A percentile compares a stretch with the other conserved stretches of the same genome.
These are phyloP conservation scores for Leccinum boreale DNA, from an alignment of 768 basidiomycete species.

Conservation along the genomic window DNA sequence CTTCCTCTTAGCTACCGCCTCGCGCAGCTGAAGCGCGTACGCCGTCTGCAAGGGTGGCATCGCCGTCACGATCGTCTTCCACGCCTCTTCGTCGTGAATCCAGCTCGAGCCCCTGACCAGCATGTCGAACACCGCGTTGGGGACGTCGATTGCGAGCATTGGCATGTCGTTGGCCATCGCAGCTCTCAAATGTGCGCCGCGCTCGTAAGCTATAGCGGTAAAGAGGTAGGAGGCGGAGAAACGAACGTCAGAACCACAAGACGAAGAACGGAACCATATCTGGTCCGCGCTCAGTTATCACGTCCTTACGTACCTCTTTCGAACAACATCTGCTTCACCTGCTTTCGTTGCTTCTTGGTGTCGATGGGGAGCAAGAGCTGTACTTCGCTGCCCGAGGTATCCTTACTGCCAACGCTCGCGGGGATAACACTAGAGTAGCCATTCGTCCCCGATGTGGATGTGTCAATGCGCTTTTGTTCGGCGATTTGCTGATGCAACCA, in stretches of 20 bases:
- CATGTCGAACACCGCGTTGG: constrained; percentile 54
- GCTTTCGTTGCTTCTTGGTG: constrained; percentile 70
- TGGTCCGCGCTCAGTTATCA: background rate
- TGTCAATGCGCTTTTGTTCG: constrained; percentile 75
- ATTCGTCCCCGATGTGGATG: constrained; percentile 57
- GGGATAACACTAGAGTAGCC: constrained; percentile 39
- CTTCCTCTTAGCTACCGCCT: constrained; percentile 59
- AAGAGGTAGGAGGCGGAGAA: background rate
- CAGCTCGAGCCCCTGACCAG: constrained; percentile 58
- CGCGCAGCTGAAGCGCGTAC: constrained; percentile 68
- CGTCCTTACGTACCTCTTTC: constrained; percentile 51
- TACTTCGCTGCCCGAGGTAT: constrained; percentile 41
- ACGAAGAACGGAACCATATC: background rate
- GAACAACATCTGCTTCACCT: constrained; percentile 63
- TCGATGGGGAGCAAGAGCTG: constrained; percentile 68
- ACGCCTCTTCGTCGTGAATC: constrained; percentile 73
- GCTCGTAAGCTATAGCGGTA: constrained; percentile 55
- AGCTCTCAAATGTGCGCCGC: constrained; percentile 51
- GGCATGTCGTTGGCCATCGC: constrained; percentile 60
- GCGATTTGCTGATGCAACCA: constrained; percentile 77
- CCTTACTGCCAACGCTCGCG: constrained; percentile 32
- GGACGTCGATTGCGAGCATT: constrained; percentile 70
- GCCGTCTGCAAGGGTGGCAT: constrained; percentile 57
- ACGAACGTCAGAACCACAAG: background rate
- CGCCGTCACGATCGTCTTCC: constrained; percentile 54